These are phyloP conservation scores for Gynostemma pentaphyllum DNA, from an alignment of 306 rosid genomes.

Conservation along the genomic window DNA sequence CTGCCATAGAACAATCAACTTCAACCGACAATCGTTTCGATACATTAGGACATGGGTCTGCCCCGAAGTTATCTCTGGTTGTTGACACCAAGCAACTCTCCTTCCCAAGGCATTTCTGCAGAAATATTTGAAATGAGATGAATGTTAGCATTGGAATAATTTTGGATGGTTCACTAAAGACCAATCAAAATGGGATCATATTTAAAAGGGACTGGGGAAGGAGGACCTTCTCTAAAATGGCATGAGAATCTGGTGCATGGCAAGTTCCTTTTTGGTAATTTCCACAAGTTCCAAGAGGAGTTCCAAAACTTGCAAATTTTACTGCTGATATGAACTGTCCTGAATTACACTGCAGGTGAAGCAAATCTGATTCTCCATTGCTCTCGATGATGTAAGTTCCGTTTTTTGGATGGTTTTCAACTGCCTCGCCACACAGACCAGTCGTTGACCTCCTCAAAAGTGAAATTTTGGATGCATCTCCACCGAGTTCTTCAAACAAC, in stretches of 20 bases:
- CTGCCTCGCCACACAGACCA: constrained; percentile 24
- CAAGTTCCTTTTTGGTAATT: constrained; percentile 28
- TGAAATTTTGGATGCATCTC: constrained; percentile 64
- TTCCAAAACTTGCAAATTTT: constrained; percentile 31
- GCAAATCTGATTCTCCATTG: constrained; percentile 12
- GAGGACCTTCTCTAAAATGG: constrained; percentile 23
- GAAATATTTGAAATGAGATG: not conserved
- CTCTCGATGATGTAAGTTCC: constrained; percentile 11
- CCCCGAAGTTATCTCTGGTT: constrained; percentile 18
- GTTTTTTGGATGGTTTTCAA: constrained; percentile 18
- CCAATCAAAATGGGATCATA: not conserved
- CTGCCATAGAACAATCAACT: constrained; percentile 22
- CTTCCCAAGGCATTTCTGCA: constrained; percentile 23
- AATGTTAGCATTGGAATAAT: not conserved
- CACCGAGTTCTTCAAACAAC: constrained; percentile 88
- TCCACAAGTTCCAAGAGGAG: constrained; percentile 29
- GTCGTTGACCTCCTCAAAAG: constrained; percentile 41
- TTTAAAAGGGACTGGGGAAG: not conserved
- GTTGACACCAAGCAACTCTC: constrained; percentile 26
- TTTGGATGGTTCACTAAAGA: not conserved
- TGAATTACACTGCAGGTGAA: constrained; percentile 21
- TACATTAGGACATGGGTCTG: constrained; percentile 28
- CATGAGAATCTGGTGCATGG: constrained; percentile 26
- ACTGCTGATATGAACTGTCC: constrained; percentile 28
- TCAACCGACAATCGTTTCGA: constrained; percentile 28